phyloP scores from a whole-genome alignment of 495 filamentous ascomycete genomes.

The Cercophora sp. region DNA sequence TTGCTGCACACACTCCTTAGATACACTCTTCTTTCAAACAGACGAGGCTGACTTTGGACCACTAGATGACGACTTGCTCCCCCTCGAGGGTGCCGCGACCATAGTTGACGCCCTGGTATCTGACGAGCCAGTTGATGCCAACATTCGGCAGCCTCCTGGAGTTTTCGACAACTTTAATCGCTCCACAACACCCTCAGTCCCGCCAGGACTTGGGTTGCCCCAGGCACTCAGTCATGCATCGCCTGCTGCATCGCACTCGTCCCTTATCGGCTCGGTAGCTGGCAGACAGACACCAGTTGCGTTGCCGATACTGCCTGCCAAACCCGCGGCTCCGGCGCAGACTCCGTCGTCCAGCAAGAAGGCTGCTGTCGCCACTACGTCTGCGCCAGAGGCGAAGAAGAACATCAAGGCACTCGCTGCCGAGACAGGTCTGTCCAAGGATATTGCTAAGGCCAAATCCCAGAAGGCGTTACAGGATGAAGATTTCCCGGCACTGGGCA shows the following conservation, averaged over 20 bases:
- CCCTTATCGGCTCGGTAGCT: conserved; percentile 5
- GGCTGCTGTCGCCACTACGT: conserved; percentile 8
- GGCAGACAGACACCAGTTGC: conserved; percentile 21
- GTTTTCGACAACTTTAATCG: conserved; percentile 46
- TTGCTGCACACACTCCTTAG: conserved; percentile 6
- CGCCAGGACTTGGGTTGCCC: conserved; percentile 62
- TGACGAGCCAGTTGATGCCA: conserved; percentile 37
- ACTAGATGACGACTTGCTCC: conserved; percentile 47
- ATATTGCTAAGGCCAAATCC: conserved; percentile 43
- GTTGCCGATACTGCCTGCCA: conserved; percentile 21
- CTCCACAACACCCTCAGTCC: conserved; percentile 55
- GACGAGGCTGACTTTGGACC: conserved; percentile 31
- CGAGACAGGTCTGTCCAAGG: conserved; percentile 43
- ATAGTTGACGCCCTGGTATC: conserved; percentile 57
- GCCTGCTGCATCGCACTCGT: conserved; percentile 26
- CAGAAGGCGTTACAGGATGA: conserved; percentile 48
- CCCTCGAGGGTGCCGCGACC: conserved; percentile 48
- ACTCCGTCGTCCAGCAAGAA: conserved; percentile 27
- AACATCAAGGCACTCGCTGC: conserved; percentile 43
- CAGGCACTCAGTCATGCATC: conserved; percentile 52
- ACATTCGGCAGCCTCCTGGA: conserved; percentile 26
- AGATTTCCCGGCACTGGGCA: conserved; percentile 56
- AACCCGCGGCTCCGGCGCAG: conserved; percentile 8
- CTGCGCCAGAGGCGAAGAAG: conserved; percentile 40
- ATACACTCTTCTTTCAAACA: conserved; percentile 22